Evolutionary conservation across 169 alveolate genomes (phyloP).

Genomic region (Plasmodium adleri): DNA sequence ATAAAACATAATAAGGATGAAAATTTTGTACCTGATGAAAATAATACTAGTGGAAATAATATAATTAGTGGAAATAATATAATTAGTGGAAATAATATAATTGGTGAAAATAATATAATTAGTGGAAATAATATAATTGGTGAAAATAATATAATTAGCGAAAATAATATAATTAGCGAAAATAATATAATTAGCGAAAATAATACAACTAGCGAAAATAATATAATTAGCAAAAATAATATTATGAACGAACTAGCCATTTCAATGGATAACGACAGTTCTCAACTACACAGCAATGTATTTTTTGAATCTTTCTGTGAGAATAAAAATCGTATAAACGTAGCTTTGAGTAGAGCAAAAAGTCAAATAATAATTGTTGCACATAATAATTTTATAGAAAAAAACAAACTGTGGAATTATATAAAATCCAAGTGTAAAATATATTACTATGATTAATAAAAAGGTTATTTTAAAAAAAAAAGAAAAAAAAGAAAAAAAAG

Average conservation of each 20-base stretch:
- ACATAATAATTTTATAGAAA: slow-evolving; percentile 54
- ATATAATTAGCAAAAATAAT: background rate
- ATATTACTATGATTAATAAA: slow-evolving; percentile 24
- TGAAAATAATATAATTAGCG: background rate
- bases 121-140: too few species aligned
- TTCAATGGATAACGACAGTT: background rate
- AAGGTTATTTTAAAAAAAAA: too few species aligned
- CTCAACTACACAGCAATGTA: background rate
- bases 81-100: background rate
- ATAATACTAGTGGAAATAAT: background rate
- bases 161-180: too few species aligned
- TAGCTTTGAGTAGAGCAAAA: slow-evolving; percentile 66
- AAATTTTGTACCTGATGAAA: background rate
- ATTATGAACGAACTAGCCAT: background rate
- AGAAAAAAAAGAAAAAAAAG: background rate
- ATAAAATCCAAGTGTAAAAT: slow-evolving; percentile 25
- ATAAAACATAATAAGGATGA: background rate
- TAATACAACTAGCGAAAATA: background rate
- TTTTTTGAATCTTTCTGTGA: slow-evolving; percentile 22
- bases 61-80: background rate
- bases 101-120: too few species aligned
- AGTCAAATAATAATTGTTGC: slow-evolving; percentile 73
- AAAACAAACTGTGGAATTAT: slow-evolving; percentile 56
- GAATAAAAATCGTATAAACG: slow-evolving; percentile 64
- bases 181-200: background rate